Evolutionary conservation across 208 protist genomes (phyloP).

Genomic region (Strigomonas galati): DNA sequence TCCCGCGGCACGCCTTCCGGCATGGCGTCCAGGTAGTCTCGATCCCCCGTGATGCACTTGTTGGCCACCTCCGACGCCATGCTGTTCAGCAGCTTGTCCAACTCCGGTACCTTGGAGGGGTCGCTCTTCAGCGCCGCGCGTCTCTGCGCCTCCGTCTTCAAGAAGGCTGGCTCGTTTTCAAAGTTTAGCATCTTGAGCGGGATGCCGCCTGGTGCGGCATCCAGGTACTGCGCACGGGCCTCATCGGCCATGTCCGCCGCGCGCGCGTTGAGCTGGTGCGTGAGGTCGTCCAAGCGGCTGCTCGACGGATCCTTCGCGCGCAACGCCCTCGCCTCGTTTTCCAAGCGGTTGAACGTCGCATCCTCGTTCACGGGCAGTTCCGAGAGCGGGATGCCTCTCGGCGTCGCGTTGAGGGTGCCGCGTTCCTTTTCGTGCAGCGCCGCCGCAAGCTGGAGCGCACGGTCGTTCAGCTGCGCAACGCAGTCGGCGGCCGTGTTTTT

Average conservation of each 20-base stretch:
- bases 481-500: slow-evolving; percentile 5
- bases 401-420: slow-evolving; percentile 25
- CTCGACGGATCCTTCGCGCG: slow-evolving; percentile 17
- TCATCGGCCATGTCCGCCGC: slow-evolving; percentile 36
- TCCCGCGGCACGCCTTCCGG: slow-evolving; percentile 37
- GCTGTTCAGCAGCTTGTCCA: slow-evolving; percentile 42
- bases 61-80: slow-evolving; percentile 33
- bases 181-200: slow-evolving; percentile 35
- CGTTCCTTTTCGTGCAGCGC: slow-evolving; percentile 36
- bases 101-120: slow-evolving; percentile 18
- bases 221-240: slow-evolving; percentile 27
- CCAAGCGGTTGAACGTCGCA: slow-evolving; percentile 30
- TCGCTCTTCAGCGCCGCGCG: slow-evolving; percentile 18
- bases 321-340: slow-evolving; percentile 39
- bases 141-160: slow-evolving; percentile 31
- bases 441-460: slow-evolving; percentile 39
- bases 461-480: slow-evolving; percentile 40
- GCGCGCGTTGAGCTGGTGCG: slow-evolving; percentile 42
- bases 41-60: slow-evolving; percentile 31
- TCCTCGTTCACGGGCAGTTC: slow-evolving; percentile 54
- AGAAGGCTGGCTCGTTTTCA: slow-evolving; percentile 23
- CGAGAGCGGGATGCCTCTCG: slow-evolving; percentile 48
- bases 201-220: slow-evolving; percentile 31
- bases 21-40: slow-evolving; percentile 34
- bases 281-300: slow-evolving; percentile 21